Evolutionary conservation across 345 rosid genomes (phyloP).

Genomic region (Garcia nutans): DNA sequence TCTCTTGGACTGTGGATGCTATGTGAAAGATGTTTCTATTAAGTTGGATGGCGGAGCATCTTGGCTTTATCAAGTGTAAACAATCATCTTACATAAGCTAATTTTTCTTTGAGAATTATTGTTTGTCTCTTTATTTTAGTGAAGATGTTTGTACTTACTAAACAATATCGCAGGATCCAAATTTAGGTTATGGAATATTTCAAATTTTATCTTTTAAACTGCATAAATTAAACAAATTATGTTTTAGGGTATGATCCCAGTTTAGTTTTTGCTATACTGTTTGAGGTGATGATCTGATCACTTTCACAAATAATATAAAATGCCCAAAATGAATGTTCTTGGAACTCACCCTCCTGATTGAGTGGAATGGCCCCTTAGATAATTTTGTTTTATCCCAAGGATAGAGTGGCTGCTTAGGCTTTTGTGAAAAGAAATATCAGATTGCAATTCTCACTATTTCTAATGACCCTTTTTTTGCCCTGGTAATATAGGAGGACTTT

Average conservation of each 20-base stretch:
- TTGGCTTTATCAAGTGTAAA: conserved; percentile 84
- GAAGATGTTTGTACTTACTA: too few relatives aligned
- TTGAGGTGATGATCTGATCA: not conserved
- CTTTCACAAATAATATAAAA: not conserved
- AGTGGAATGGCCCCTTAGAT: not conserved
- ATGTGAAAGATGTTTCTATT: conserved; percentile 54
- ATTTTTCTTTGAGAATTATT: conserved; percentile 1
- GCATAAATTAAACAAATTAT: not conserved
- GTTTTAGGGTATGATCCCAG: not conserved
- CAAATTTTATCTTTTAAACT: not conserved
- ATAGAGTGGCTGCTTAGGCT: too few relatives aligned
- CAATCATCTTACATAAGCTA: not conserved
- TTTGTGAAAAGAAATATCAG: too few relatives aligned
- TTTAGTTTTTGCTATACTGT: too few relatives aligned
- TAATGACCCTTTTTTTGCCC: too few relatives aligned
- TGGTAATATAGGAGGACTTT: too few relatives aligned
- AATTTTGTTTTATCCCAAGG: too few relatives aligned
- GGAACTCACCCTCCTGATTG: not conserved
- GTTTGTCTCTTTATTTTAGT: not conserved
- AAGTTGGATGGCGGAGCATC: conserved; percentile 74
- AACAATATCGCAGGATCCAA: too few relatives aligned
- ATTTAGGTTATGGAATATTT: too few relatives aligned
- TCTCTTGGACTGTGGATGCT: conserved; percentile 43
- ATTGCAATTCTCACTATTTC: too few relatives aligned
- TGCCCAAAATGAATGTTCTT: not conserved